phyloP scores from a whole-genome alignment of 305 asterid species.

The Fraxinus xanthoxyloides region DNA sequence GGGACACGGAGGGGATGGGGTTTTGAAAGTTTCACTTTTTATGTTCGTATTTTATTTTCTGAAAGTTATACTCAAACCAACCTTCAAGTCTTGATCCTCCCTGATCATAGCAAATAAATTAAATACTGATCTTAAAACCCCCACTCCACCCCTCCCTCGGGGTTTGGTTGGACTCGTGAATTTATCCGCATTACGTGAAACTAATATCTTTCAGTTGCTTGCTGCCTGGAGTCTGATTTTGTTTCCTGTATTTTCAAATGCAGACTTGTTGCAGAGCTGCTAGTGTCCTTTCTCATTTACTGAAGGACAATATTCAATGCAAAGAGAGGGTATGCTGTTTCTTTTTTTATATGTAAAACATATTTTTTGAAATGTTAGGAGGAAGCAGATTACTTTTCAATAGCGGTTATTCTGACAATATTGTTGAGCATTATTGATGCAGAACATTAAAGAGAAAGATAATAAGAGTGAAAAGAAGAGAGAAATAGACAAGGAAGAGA shows the following conservation, averaged over 20 bases:
- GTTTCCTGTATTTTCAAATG: conserved; percentile 18
- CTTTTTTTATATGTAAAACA: not conserved
- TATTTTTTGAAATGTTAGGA: not conserved
- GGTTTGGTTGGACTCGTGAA: conserved; percentile 5
- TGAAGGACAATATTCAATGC: conserved; percentile 77
- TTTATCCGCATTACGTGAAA: not conserved
- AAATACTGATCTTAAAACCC: not conserved
- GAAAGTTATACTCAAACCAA: not conserved
- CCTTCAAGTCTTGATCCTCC: not conserved
- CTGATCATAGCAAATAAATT: not conserved
- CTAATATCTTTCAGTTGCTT: conserved; percentile 16
- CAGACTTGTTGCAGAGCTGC: conserved; percentile 99
- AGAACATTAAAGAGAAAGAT: not conserved
- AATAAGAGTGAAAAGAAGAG: not conserved
- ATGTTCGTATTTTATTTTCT: not conserved
- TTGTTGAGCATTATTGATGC: not conserved
- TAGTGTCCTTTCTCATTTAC: conserved; percentile 78
- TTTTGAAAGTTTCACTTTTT: not conserved
- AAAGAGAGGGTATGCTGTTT: conserved; percentile 68
- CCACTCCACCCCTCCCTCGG: not conserved
- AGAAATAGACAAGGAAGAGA: not conserved
- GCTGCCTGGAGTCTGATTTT: conserved; percentile 7
- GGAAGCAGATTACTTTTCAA: not conserved
- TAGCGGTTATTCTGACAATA: not conserved
- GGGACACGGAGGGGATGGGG: not conserved